Evolutionary conservation across 1,139 yeast genomes (phyloP).

Genomic region (Spathaspora sp.): DNA sequence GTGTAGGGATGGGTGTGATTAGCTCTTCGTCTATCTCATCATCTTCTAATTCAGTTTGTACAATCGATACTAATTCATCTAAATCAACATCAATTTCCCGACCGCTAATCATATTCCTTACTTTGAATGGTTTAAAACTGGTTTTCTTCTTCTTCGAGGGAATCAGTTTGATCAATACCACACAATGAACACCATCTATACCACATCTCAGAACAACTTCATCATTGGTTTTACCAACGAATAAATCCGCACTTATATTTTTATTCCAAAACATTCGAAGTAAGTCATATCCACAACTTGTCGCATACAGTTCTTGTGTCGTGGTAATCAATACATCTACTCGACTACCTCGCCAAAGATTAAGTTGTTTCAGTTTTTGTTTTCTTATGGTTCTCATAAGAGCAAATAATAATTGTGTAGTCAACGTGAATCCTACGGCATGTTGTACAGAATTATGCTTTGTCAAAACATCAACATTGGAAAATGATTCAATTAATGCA

Average conservation of each 20-base stretch:
- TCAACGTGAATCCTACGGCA: constrained; percentile 83
- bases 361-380: constrained; percentile 25
- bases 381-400: constrained; percentile 35
- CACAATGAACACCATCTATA: constrained; percentile 70
- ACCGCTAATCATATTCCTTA: constrained; percentile 59
- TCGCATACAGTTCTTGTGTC: constrained; percentile 45
- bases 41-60: constrained; percentile 46
- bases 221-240: constrained; percentile 56
- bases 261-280: constrained; percentile 66
- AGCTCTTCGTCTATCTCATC: constrained; percentile 10
- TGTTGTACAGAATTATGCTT: constrained; percentile 34
- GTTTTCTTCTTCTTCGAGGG: constrained; percentile 35
- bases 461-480: constrained; percentile 37
- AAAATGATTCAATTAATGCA: constrained; percentile 58
- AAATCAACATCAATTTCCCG: constrained; percentile 70
- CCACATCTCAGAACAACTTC: constrained; percentile 67
- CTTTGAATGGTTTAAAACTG: constrained; percentile 67
- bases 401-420: constrained; percentile 42
- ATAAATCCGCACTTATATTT: constrained; percentile 67
- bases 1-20: neutral
- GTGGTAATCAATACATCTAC: constrained; percentile 83
- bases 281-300: constrained; percentile 55
- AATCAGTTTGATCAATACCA: constrained; percentile 67
- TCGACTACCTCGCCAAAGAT: constrained; percentile 40
- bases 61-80: constrained; percentile 56